These are phyloP conservation scores for Paraphaeosphaeria sporulosa DNA, from an alignment of 2,329 filamentous ascomycete genomes.

Conservation along the genomic window DNA sequence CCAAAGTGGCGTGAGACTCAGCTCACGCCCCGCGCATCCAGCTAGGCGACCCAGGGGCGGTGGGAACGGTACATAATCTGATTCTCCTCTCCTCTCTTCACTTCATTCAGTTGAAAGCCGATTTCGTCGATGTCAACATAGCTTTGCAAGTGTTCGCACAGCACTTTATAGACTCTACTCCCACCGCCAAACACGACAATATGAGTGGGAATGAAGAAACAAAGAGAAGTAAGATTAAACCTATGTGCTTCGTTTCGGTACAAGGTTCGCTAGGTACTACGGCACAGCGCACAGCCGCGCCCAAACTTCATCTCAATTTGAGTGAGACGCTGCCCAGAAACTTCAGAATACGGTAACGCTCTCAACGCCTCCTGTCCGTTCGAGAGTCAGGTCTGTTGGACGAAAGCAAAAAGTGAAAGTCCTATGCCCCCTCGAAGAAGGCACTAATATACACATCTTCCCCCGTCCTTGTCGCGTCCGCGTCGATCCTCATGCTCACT, in stretches of 20 bases:
- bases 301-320: not conserved
- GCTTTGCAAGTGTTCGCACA: too few species aligned
- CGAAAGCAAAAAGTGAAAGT: slow-evolving; percentile 15
- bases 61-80: not conserved
- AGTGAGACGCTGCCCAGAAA: not conserved
- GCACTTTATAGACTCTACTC: not conserved
- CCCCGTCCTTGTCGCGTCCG: slow-evolving; percentile 1
- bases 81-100: not conserved
- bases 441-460: slow-evolving; percentile 16
- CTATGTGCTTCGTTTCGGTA: not conserved
- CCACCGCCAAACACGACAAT: not conserved
- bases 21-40: slow-evolving; percentile 20
- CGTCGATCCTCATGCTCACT: not conserved
- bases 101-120: not conserved
- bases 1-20: slow-evolving; percentile 39
- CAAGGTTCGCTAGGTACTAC: not conserved
- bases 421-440: slow-evolving; percentile 9
- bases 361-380: slow-evolving; percentile 11
- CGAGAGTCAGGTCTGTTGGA: not conserved
- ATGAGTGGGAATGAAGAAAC: too few species aligned
- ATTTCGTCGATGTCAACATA: not conserved
- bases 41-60: not conserved
- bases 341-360: slow-evolving; percentile 2
- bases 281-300: not conserved
- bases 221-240: too few species aligned